Conservation (phyloP, 441 rosid genomes). For the Populus trichocarpa region DNA sequence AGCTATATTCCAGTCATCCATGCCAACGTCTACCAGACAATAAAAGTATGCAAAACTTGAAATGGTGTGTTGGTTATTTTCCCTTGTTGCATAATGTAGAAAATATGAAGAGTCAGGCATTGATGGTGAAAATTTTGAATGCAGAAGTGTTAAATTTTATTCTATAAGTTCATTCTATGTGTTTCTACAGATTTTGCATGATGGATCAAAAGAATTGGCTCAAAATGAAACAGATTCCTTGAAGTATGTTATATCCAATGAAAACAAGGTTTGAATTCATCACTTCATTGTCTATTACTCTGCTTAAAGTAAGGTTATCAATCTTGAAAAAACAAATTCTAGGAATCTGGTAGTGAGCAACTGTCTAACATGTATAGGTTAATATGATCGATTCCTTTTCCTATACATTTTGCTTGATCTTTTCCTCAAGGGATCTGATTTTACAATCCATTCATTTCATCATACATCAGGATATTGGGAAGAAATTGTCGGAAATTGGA, state of each 20-base stretch:
- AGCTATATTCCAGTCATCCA: conserved; percentile 90
- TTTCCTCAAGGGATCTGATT: not conserved
- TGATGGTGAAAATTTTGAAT: conserved; percentile 14
- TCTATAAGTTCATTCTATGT: conserved; percentile 22
- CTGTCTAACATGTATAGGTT: not conserved
- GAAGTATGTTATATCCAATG: conserved; percentile 57
- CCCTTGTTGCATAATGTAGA: conserved; percentile 34
- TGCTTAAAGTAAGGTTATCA: conserved; percentile 2
- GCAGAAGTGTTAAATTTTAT: not conserved
- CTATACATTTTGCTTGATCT: not conserved
- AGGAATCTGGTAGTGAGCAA: not conserved
- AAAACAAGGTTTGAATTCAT: conserved; percentile 60
- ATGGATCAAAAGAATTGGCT: conserved; percentile 92
- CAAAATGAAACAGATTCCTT: conserved; percentile 68
- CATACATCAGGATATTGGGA: conserved; percentile 62
- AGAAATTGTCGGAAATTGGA: conserved; percentile 79
- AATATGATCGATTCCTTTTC: not conserved
- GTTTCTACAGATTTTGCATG: conserved; percentile 69
- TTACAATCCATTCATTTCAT: not conserved
- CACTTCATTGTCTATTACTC: conserved; percentile 3
- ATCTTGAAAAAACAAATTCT: not conserved
- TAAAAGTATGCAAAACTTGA: conserved; percentile 89
- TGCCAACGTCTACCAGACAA: conserved; percentile 96
- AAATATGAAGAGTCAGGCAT: conserved; percentile 28
- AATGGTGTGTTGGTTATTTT: conserved; percentile 75